Base-by-base conservation (phyloP, 805 yeast genomes). In the Tetrapisispora nanseiensis region DNA sequence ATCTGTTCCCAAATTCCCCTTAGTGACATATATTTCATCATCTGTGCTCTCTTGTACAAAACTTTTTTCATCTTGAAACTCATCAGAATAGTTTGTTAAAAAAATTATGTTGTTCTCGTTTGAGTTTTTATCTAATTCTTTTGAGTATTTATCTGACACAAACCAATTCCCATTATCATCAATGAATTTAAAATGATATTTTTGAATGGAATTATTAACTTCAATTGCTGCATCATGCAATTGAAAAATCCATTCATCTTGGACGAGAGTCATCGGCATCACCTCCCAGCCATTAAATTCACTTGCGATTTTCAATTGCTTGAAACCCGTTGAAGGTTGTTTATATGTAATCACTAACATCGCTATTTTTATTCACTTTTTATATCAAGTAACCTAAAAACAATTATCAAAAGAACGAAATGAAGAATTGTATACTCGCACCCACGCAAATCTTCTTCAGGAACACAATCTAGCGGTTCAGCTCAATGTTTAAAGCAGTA, bases 31-130 rank as follows among this genome's bases (percentile, higher is more conserved):
- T n/a, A n/a, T n/a, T n/a, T n/a, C n/a, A n/a, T n/a, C n/a, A n/a
- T n/a, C n/a, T n/a, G n/a, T n/a, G n/a, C n/a, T n/a, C n/a, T n/a
- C n/a, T n/a, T n/a, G n/a, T n/a, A n/a, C n/a, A n/a, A n/a, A n/a
- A n/a, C n/a, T n/a, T n/a, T n/a, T n/a, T n/a, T n/a, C n/a, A n/a
- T n/a, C n/a, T n/a, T n/a, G n/a, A n/a, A n/a, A n/a, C n/a, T n/a
- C n/a, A n/a, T n/a, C n/a, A n/a, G n/a, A n/a, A n/a, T n/a, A n/a
- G n/a, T n/a, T n/a, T n/a, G n/a, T n/a, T n/a, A n/a, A n/a, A n/a
- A 29, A 10, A n/a, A 13, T 46, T 4, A 66, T 69, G 41, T 68
- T 68, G 48, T 68, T 68, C 30, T 60, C 62, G 40, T 66, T 67
- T 6, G 65, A 67, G 34, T 51, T 45, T 4, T 53, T 57, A 46